These are phyloP conservation scores for Cyberlindnera subsufficiens DNA, from an alignment of 805 yeast species.

Conservation along the genomic window DNA sequence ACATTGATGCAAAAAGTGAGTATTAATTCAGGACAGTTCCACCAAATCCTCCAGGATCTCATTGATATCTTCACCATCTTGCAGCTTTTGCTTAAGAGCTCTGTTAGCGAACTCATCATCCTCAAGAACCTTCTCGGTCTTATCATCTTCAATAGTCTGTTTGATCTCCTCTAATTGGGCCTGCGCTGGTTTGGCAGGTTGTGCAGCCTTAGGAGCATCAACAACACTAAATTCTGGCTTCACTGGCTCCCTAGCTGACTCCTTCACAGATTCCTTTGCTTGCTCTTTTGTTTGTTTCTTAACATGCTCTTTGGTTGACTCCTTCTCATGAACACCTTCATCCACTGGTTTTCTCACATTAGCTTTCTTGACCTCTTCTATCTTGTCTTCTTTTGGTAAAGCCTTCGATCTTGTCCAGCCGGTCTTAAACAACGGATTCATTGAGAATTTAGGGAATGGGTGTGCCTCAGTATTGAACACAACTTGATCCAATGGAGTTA, in stretches of 20 bases:
- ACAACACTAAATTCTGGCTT: not conserved
- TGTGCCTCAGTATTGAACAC: conserved; percentile 94
- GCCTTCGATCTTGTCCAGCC: conserved; percentile 46
- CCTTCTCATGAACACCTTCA: conserved; percentile 2
- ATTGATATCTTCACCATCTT: conserved; percentile 10
- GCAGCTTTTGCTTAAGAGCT: conserved; percentile 5
- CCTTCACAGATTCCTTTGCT: not conserved
- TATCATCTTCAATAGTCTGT: not conserved
- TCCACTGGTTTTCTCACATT: conserved; percentile 20
- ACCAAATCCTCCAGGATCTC: conserved; percentile 17
- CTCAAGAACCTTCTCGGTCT: too few relatives aligned
- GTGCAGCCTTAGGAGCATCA: conserved; percentile 17
- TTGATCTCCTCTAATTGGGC: conserved; percentile 15
- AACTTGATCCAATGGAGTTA: conserved; percentile 58
- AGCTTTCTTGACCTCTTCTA: conserved; percentile 15
- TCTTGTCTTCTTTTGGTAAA: conserved; percentile 15
- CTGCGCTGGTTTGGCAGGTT: conserved; percentile 21
- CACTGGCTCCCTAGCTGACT: not conserved
- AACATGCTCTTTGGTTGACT: not conserved
- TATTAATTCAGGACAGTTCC: not conserved
- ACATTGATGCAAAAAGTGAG: not conserved
- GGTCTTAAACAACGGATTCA: conserved; percentile 46
- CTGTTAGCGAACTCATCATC: not conserved
- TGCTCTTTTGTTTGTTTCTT: not conserved
- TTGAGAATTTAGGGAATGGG: conserved; percentile 72